Conservation (phyloP, 306 rosid species). For the apple (Malus domestica) region DNA sequence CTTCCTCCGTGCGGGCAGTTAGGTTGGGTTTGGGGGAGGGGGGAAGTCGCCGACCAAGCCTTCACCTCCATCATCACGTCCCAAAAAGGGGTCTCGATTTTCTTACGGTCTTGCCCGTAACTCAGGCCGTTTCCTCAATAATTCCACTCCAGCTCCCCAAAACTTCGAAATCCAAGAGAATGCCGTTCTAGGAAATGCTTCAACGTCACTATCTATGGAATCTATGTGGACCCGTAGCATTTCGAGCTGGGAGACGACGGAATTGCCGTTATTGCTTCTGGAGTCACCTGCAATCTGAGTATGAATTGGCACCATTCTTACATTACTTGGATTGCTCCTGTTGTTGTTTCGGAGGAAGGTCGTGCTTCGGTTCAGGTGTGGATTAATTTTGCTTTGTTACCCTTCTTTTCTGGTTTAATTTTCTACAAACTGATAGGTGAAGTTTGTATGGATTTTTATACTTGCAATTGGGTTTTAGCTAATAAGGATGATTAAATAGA, state of each 20-base stretch:
- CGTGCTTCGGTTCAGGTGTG: conserved; percentile 68
- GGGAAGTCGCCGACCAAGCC: conserved; percentile 29
- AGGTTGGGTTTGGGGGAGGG: no score
- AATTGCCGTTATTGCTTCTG: conserved; percentile 52
- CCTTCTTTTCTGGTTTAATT: not conserved
- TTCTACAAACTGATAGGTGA: not conserved
- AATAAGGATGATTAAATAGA: not conserved
- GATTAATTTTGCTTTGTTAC: not conserved
- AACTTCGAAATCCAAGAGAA: conserved; percentile 40
- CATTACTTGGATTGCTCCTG: conserved; percentile 64
- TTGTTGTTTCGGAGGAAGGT: conserved; percentile 59
- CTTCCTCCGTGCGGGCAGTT: not conserved
- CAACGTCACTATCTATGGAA: conserved; percentile 47
- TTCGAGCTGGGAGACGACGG: conserved; percentile 56
- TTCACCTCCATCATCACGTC: conserved; percentile 55
- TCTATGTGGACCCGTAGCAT: conserved; percentile 53
- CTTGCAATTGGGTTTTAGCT: not conserved
- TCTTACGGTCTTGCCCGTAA: conserved; percentile 49
- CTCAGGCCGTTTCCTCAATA: conserved; percentile 1
- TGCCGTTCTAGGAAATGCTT: conserved; percentile 76
- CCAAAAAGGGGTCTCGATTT: conserved; percentile 70
- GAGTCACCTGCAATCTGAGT: conserved; percentile 63
- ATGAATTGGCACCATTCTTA: conserved; percentile 74
- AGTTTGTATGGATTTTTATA: not conserved
- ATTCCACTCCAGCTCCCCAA: conserved; percentile 55